Evolutionary conservation across 106 monocot genomes (phyloP).

Genomic region (Phalaenopsis equestris): DNA sequence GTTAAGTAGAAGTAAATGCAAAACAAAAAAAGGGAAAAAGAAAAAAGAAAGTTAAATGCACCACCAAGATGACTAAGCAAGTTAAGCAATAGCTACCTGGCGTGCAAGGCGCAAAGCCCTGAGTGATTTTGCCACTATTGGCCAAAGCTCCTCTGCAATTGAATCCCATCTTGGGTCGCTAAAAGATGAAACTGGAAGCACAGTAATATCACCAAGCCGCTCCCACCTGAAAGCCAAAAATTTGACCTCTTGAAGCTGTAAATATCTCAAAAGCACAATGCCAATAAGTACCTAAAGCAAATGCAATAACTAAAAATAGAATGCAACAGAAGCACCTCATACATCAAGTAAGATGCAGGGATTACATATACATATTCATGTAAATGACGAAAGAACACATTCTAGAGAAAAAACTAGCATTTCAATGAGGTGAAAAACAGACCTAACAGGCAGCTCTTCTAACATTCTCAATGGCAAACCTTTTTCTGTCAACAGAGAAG

Average conservation of each 20-base stretch:
- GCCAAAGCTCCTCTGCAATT: slow-evolving; percentile 72
- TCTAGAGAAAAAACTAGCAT: not conserved
- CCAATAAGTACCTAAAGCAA: not conserved
- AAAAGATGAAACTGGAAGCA: slow-evolving; percentile 86
- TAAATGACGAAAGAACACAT: not conserved
- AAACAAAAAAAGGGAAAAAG: not conserved
- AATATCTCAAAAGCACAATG: not conserved
- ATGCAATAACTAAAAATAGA: not conserved
- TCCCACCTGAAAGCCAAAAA: slow-evolving; percentile 67
- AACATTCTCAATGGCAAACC: slow-evolving; percentile 35
- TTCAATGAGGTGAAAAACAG: not conserved
- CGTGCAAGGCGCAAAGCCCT: slow-evolving; percentile 77
- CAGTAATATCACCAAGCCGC: slow-evolving; percentile 76
- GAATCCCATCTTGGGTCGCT: slow-evolving; percentile 72
- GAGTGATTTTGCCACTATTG: slow-evolving; percentile 67
- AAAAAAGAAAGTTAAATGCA: not conserved
- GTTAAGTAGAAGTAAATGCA: not conserved
- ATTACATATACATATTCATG: not conserved
- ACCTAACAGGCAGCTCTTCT: slow-evolving; percentile 80
- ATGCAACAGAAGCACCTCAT: not conserved
- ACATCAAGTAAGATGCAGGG: not conserved
- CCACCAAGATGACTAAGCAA: not conserved
- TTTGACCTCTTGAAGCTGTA: not conserved
- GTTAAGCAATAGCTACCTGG: slow-evolving; percentile 42
- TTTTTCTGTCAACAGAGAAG: slow-evolving; percentile 45